A percentile compares a stretch with the other conserved stretches of the same genome.
Conservation (phyloP, 495 filamentous ascomycete species). For the Penicillium coffeae region DNA sequence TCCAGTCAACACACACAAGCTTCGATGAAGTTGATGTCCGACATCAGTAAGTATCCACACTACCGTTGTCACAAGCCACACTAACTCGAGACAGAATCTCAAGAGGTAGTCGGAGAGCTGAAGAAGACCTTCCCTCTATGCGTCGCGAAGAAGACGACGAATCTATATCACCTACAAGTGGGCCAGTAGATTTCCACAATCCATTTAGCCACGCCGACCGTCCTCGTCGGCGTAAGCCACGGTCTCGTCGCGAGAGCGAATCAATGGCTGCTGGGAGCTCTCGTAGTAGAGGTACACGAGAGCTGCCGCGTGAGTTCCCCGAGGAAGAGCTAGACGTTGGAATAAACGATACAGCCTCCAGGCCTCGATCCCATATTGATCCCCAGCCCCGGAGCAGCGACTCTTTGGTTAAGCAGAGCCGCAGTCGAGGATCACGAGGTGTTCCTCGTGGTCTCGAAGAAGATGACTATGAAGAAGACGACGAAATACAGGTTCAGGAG, state of each 20-base stretch:
- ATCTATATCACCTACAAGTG: conserved; percentile 18
- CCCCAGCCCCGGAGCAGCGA: not conserved
- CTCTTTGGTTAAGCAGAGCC: not conserved
- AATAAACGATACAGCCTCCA: conserved; percentile 6
- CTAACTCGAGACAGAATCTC: not conserved
- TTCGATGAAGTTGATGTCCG: conserved; percentile 52
- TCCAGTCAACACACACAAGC: conserved; percentile 23
- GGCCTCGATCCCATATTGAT: conserved; percentile 11
- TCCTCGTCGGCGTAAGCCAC: conserved; percentile 1
- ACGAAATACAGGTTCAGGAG: conserved; percentile 18
- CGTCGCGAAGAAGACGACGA: conserved; percentile 11
- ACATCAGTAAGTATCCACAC: conserved; percentile 35
- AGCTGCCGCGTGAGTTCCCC: not conserved
- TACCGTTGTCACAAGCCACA: too few relatives aligned
- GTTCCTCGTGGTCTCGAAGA: conserved; percentile 1
- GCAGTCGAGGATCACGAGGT: conserved; percentile 1
- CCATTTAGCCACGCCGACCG: conserved; percentile 10
- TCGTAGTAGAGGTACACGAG: not conserved
- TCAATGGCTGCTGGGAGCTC: not conserved
- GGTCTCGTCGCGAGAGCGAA: conserved; percentile 3
- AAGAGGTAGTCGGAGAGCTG: conserved; percentile 9
- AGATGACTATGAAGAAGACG: conserved; percentile 1
- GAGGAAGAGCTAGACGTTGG: not conserved
- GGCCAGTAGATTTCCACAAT: conserved; percentile 11
- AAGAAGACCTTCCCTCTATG: conserved; percentile 18